Percentiles rank a stretch among this genome's conserved stretches.
Conservation (phyloP, 2,329 filamentous ascomycete genomes). For the Chaetothyriales sp. region DNA sequence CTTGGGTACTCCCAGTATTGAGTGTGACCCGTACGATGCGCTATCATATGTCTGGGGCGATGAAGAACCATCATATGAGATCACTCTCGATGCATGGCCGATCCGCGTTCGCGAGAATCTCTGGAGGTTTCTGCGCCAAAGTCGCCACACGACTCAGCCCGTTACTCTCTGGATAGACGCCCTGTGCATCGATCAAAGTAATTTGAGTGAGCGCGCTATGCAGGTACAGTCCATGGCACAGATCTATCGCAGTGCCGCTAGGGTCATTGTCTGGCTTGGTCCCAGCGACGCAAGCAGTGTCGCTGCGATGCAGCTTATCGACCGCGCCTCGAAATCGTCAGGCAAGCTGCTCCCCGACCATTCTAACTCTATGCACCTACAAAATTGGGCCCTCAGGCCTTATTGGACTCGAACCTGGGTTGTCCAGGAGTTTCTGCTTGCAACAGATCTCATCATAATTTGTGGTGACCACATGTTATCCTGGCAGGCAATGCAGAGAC, state of each 20-base stretch:
- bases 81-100: not conserved
- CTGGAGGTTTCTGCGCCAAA: not conserved
- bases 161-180: conserved; percentile 10
- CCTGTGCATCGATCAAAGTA: conserved; percentile 10
- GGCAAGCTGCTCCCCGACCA: not conserved
- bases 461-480: conserved; percentile 9
- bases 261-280: conserved; percentile 17
- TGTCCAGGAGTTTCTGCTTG: conserved; percentile 18
- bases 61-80: not conserved
- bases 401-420: conserved; percentile 19
- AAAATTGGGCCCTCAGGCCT: conserved; percentile 6
- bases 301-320: not conserved
- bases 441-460: conserved; percentile 9
- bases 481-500: not conserved
- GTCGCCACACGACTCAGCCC: not conserved
- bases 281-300: conserved; percentile 1
- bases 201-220: conserved; percentile 6
- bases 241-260: conserved; percentile 11
- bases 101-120: not conserved
- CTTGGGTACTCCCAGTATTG: not conserved
- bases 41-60: conserved; percentile 13
- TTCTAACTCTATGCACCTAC: not conserved
- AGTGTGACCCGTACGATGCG: conserved; percentile 8
- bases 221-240: conserved; percentile 10
- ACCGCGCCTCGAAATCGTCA: not conserved